These are phyloP conservation scores for Hanseniaspora meyeri DNA, from an alignment of 805 yeast genomes.

Conservation along the genomic window DNA sequence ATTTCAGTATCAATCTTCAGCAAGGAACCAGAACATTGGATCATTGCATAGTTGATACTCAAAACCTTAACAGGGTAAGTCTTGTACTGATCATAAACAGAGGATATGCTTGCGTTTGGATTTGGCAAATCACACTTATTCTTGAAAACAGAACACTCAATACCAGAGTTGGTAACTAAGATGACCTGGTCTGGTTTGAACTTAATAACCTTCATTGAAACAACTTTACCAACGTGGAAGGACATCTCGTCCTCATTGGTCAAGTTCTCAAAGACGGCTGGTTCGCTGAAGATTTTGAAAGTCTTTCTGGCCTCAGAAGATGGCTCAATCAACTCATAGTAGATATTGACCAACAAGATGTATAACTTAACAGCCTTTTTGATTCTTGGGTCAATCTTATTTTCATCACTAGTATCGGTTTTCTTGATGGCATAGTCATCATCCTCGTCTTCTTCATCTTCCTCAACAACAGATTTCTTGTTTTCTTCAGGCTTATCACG, in stretches of 20 bases:
- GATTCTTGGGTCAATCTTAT: slow-evolving; percentile 65
- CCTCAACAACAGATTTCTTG: not conserved
- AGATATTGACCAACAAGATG: slow-evolving; percentile 21
- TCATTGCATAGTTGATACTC: slow-evolving; percentile 57
- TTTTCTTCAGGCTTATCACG: not conserved
- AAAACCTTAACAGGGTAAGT: slow-evolving; percentile 75
- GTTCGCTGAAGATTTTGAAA: slow-evolving; percentile 49
- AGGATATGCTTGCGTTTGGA: slow-evolving; percentile 27
- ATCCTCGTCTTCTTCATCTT: slow-evolving; percentile 24
- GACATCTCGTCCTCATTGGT: slow-evolving; percentile 74
- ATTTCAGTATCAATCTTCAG: slow-evolving; percentile 49
- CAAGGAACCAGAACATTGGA: slow-evolving; percentile 64
- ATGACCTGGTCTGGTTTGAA: slow-evolving; percentile 31
- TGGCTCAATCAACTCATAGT: slow-evolving; percentile 67
- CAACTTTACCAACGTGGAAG: slow-evolving; percentile 54
- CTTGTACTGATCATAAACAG: slow-evolving; percentile 49
- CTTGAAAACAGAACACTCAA: slow-evolving; percentile 46
- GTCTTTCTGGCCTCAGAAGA: slow-evolving; percentile 74
- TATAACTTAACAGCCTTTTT: slow-evolving; percentile 43
- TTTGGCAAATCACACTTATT: slow-evolving; percentile 25
- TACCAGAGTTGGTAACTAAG: slow-evolving; percentile 44
- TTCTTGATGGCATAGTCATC: slow-evolving; percentile 48
- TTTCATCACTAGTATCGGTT: slow-evolving; percentile 44
- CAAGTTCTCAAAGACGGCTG: slow-evolving; percentile 73
- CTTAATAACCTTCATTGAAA: slow-evolving; percentile 60